A percentile compares a stretch with the other conserved stretches of the same genome.
Evolutionary conservation across 768 basidiomycete species (phyloP).

Genomic region (Agaricus subrufescens): DNA sequence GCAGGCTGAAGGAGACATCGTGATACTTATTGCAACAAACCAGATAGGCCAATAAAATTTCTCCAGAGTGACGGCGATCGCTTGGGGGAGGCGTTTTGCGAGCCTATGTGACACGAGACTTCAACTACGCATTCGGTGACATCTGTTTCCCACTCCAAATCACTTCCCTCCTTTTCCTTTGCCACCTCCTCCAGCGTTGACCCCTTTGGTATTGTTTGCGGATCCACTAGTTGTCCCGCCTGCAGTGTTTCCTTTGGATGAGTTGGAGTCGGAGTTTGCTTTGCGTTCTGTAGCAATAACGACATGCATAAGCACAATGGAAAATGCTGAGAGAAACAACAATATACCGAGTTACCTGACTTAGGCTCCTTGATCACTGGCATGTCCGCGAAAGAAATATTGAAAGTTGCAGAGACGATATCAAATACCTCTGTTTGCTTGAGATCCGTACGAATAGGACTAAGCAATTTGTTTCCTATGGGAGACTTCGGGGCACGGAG

Average conservation of each 20-base stretch:
- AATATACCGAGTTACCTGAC: neutral
- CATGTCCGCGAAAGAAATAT: neutral
- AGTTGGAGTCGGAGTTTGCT: neutral
- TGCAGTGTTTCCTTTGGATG: neutral
- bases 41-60: no score
- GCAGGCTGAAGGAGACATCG: no score
- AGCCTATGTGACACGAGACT: no score
- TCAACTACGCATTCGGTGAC: no score
- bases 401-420: neutral
- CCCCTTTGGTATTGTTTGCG: neutral
- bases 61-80: no score
- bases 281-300: neutral
- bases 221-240: no score
- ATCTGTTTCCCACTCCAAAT: neutral
- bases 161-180: neutral
- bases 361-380: neutral
- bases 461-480: neutral
- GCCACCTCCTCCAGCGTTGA: neutral
- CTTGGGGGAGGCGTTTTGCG: no score
- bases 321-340: neutral
- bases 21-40: no score
- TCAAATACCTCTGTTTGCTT: neutral
- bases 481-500: constrained; percentile 25
- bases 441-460: constrained; percentile 1
- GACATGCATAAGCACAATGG: neutral